phyloP scores from a whole-genome alignment of 140 eudicot genomes.

The Ambrosia hybrid region DNA sequence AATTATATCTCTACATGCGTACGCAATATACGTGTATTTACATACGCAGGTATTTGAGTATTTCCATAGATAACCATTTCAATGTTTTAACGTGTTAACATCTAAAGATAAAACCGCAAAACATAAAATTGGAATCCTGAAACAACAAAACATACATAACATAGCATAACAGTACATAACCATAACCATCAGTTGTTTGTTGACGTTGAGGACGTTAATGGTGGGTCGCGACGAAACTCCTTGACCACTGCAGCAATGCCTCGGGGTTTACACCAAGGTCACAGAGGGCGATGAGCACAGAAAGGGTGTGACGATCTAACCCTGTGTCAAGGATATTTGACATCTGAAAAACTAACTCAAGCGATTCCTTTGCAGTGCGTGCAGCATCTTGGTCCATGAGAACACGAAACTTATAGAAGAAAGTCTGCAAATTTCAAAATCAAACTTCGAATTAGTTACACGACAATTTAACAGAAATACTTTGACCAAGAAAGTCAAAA shows the following conservation, averaged over 20 bases:
- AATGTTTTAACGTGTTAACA: conserved; percentile 14
- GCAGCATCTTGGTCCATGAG: conserved; percentile 69
- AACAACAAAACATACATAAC: conserved; percentile 3
- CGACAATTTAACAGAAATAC: background rate
- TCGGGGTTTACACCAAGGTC: conserved; percentile 77
- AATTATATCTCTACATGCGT: no score
- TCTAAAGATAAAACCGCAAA: background rate
- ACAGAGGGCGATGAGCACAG: conserved; percentile 74
- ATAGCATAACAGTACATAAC: conserved; percentile 1
- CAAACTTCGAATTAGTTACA: background rate
- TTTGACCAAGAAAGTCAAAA: background rate
- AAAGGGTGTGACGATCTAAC: conserved; percentile 81
- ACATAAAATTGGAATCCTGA: conserved; percentile 1
- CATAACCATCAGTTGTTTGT: conserved; percentile 20
- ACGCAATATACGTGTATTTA: no score
- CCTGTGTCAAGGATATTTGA: conserved; percentile 84
- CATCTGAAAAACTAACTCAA: conserved; percentile 77
- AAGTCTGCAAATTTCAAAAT: background rate
- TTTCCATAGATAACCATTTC: no score
- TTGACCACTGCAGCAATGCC: conserved; percentile 72
- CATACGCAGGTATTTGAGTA: background rate
- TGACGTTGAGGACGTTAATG: conserved; percentile 31
- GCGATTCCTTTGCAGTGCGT: conserved; percentile 67
- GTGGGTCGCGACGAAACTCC: conserved; percentile 57
- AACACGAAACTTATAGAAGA: background rate